phyloP scores from a whole-genome alignment of 495 filamentous ascomycete species.

The Penicillium paradoxum region DNA sequence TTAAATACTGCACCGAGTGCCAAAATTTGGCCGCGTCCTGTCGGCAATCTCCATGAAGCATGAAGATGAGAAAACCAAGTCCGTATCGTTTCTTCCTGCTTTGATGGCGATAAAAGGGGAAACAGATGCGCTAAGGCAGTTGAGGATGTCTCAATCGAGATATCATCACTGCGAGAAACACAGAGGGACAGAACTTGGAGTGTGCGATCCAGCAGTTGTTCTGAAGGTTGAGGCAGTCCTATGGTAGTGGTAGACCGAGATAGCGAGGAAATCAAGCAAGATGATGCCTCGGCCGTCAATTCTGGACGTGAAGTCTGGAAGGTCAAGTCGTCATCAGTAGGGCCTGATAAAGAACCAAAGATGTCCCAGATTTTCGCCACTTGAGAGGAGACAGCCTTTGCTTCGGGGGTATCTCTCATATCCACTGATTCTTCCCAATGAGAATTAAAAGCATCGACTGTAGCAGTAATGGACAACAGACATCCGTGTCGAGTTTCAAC shows the following conservation, averaged over 20 bases:
- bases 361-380: constrained; percentile 38
- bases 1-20: constrained; percentile 40
- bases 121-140: constrained; percentile 41
- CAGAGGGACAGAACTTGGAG: constrained; percentile 40
- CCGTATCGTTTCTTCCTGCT: constrained; percentile 31
- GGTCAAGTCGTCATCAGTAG: constrained; percentile 41
- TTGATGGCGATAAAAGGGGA: constrained; percentile 28
- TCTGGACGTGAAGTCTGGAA: constrained; percentile 58
- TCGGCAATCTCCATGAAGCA: constrained; percentile 34
- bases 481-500: constrained; percentile 66
- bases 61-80: constrained; percentile 37
- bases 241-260: constrained; percentile 16
- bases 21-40: constrained; percentile 42
- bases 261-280: constrained; percentile 48
- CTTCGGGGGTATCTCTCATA: constrained; percentile 13
- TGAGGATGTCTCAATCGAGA: constrained; percentile 45
- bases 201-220: constrained; percentile 30
- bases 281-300: constrained; percentile 60
- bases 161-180: constrained; percentile 42
- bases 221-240: constrained; percentile 13
- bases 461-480: constrained; percentile 53
- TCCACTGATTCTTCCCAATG: constrained; percentile 9
- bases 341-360: constrained; percentile 31
- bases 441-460: constrained; percentile 31
- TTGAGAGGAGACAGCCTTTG: constrained; percentile 16